These are phyloP conservation scores for Metahyphopichia silvanorum DNA, from an alignment of 805 yeast species.

Conservation along the genomic window DNA sequence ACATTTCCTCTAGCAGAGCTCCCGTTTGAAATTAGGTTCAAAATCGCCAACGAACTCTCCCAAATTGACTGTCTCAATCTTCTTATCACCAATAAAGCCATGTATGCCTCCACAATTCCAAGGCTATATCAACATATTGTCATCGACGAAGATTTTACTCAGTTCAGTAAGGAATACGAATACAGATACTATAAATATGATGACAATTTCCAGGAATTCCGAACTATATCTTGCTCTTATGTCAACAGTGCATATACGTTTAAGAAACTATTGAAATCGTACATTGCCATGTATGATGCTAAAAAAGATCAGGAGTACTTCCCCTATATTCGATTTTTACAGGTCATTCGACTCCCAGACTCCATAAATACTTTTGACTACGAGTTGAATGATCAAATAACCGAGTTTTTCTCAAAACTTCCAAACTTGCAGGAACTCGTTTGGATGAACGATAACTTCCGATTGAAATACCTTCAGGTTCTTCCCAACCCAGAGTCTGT, in stretches of 20 bases:
- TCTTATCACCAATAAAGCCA: slow-evolving; percentile 22
- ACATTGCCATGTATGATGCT: slow-evolving; percentile 5
- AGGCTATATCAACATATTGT: slow-evolving; percentile 38
- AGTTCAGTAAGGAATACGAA: slow-evolving; percentile 23
- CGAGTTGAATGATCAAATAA: slow-evolving; percentile 21
- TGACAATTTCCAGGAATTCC: slow-evolving; percentile 1
- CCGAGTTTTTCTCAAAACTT: slow-evolving; percentile 21
- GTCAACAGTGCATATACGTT: slow-evolving; percentile 39
- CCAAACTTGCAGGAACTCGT: slow-evolving; percentile 23
- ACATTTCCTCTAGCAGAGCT: slow-evolving; percentile 26
- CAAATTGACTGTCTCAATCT: slow-evolving; percentile 38
- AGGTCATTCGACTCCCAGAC: slow-evolving; percentile 39
- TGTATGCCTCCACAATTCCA: slow-evolving; percentile 27
- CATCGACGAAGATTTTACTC: slow-evolving; percentile 35
- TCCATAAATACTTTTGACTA: slow-evolving; percentile 35
- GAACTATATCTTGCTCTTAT: slow-evolving; percentile 18
- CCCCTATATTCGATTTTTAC: slow-evolving; percentile 20
- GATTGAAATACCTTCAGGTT: slow-evolving; percentile 20
- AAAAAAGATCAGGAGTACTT: slow-evolving; percentile 3
- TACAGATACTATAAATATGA: slow-evolving; percentile 6
- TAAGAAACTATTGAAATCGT: slow-evolving; percentile 27
- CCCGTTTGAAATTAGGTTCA: slow-evolving; percentile 34
- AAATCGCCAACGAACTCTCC: slow-evolving; percentile 28
- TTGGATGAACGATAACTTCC: slow-evolving; percentile 31
- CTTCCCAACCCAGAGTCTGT: slow-evolving; percentile 27